A percentile compares a stretch with the other conserved stretches of the same genome.
Conservation (phyloP, 2,329 filamentous ascomycete species). For the Claviceps quebecensis region DNA sequence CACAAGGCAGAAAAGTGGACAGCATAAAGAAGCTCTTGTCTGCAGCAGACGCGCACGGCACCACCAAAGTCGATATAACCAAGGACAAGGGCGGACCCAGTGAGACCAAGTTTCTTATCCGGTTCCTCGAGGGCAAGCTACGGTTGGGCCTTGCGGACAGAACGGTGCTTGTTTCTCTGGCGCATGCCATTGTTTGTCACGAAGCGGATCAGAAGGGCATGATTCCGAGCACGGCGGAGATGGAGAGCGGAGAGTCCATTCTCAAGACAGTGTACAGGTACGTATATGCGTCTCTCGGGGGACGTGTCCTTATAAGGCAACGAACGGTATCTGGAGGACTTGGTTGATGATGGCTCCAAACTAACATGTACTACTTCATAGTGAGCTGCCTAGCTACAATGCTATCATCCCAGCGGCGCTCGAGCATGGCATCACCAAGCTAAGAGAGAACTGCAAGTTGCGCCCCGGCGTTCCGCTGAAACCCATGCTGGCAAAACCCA, state of each 20-base stretch:
- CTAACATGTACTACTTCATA: not conserved
- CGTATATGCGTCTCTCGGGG: slow-evolving; percentile 10
- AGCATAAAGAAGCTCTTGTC: slow-evolving; percentile 95
- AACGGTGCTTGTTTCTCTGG: slow-evolving; percentile 78
- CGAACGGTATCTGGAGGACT: not conserved
- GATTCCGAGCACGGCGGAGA: slow-evolving; percentile 56
- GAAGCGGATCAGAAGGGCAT: slow-evolving; percentile 60
- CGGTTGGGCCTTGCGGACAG: slow-evolving; percentile 83
- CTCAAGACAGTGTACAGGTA: slow-evolving; percentile 85
- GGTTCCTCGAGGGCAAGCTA: slow-evolving; percentile 89
- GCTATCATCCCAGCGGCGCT: slow-evolving; percentile 85
- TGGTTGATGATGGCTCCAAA: not conserved
- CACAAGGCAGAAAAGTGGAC: slow-evolving; percentile 82
- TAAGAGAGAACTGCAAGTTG: slow-evolving; percentile 77
- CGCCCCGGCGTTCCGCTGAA: slow-evolving; percentile 90
- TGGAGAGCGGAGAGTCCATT: slow-evolving; percentile 71
- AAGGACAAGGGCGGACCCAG: slow-evolving; percentile 89
- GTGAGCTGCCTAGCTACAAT: slow-evolving; percentile 89
- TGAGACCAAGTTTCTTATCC: slow-evolving; percentile 86
- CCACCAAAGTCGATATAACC: slow-evolving; percentile 73
- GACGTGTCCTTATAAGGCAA: too few species aligned
- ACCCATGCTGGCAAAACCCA: slow-evolving; percentile 96
- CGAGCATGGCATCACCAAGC: slow-evolving; percentile 68
- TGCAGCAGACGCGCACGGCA: slow-evolving; percentile 60
- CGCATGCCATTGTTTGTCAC: slow-evolving; percentile 76